Evolutionary conservation across 2,329 filamentous ascomycete genomes (phyloP).

Genomic region (Neonectria sp.): DNA sequence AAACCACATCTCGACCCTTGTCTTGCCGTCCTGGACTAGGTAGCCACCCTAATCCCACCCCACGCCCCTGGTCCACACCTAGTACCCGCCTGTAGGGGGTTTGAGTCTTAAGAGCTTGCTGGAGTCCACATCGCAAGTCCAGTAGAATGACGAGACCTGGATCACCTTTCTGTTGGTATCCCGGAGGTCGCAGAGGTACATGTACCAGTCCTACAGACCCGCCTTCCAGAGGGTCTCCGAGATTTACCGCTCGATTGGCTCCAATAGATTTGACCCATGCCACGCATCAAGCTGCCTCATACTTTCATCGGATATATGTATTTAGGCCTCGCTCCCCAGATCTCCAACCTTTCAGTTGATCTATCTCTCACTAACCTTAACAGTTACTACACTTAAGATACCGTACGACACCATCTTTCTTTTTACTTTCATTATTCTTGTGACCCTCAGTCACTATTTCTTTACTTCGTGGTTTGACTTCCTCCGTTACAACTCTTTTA

Average conservation of each 20-base stretch:
- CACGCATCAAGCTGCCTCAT: conserved; percentile 45
- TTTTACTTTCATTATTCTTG: conserved; percentile 37
- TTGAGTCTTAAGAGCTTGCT: conserved; percentile 34
- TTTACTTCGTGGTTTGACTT: conserved; percentile 31
- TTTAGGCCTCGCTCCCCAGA: conserved; percentile 45
- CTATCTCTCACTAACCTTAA: conserved; percentile 44
- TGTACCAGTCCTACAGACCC: conserved; percentile 41
- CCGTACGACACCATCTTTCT: conserved; percentile 34
- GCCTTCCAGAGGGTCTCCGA: conserved; percentile 49
- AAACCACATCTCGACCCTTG: conserved; percentile 42
- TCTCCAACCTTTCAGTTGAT: conserved; percentile 41
- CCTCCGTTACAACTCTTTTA: conserved; percentile 19
- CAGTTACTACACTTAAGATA: conserved; percentile 33
- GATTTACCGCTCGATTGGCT: conserved; percentile 52
- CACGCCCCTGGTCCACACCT: conserved; percentile 33
- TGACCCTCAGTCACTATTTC: conserved; percentile 17
- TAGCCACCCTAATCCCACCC: conserved; percentile 34
- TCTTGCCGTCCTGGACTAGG: conserved; percentile 37
- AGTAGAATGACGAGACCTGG: conserved; percentile 49
- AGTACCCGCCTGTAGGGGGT: conserved; percentile 38
- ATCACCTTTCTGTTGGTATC: conserved; percentile 45
- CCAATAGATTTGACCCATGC: conserved; percentile 48
- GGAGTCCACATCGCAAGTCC: conserved; percentile 36
- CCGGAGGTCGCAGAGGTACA: conserved; percentile 43
- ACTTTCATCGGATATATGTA: conserved; percentile 48